phyloP scores from a whole-genome alignment of 257 asterid species.

The Nicotiana knightiana region DNA sequence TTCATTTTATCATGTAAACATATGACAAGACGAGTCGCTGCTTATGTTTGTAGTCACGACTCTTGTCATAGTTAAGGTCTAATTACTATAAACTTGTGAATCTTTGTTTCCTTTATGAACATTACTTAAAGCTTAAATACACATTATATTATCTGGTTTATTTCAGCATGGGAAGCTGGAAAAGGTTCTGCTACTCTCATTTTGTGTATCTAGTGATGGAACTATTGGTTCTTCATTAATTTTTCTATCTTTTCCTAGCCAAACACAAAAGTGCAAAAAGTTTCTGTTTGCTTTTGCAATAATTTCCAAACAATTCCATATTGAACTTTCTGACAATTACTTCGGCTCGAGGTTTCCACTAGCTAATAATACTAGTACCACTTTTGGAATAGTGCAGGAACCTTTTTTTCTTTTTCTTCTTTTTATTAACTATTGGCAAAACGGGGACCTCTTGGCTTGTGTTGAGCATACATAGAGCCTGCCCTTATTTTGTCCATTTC shows the following conservation, averaged over 20 bases:
- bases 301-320: neutral
- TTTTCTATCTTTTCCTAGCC: neutral
- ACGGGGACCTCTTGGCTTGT: neutral
- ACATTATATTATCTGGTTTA: neutral
- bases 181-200: neutral
- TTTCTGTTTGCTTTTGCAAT: neutral
- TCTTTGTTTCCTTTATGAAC: neutral
- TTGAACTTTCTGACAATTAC: neutral
- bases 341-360: conserved; percentile 10
- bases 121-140: neutral
- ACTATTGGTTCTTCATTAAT: neutral
- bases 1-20: neutral
- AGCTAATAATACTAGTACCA: neutral
- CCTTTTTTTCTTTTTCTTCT: neutral
- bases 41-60: neutral
- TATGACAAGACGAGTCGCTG: neutral
- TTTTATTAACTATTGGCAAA: neutral
- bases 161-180: neutral
- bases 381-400: conserved; percentile 5
- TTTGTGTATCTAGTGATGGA: neutral
- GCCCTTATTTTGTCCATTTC: neutral
- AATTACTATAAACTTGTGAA: neutral
- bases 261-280: neutral
- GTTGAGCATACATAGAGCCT: neutral
- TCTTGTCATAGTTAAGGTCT: neutral